These are phyloP conservation scores for Coemansia sp. DNA, from an alignment of 192 early-diverging fungal genomes.

Conservation along the genomic window DNA sequence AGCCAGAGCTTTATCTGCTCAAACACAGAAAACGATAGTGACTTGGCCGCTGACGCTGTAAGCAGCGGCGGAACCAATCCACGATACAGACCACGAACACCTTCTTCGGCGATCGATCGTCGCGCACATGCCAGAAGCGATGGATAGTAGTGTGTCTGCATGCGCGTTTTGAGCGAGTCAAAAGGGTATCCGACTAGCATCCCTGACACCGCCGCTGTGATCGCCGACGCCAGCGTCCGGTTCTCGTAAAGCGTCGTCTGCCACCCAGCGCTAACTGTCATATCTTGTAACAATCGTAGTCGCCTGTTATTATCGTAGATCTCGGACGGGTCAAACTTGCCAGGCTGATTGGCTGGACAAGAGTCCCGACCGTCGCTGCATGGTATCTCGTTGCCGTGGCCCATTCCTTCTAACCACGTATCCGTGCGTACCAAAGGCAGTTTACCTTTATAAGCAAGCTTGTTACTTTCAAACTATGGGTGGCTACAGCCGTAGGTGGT, in stretches of 20 bases:
- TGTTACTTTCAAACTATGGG: not conserved
- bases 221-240: slow-evolving; percentile 68
- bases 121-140: slow-evolving; percentile 76
- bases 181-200: slow-evolving; percentile 79
- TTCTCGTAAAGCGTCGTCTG: slow-evolving; percentile 48
- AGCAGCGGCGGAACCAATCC: slow-evolving; percentile 81
- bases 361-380: not conserved
- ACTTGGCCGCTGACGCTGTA: slow-evolving; percentile 83
- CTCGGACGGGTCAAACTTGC: not conserved
- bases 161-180: slow-evolving; percentile 94
- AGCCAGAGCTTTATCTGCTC: slow-evolving; percentile 66
- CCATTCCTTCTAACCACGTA: not conserved
- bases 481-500: not conserved
- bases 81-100: slow-evolving; percentile 81
- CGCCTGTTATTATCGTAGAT: not conserved
- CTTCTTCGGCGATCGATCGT: slow-evolving; percentile 76
- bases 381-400: slow-evolving; percentile 2
- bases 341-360: slow-evolving; percentile 1
- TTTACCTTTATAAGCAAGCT: not conserved
- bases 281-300: not conserved
- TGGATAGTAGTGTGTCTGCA: slow-evolving; percentile 90
- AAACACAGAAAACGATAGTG: slow-evolving; percentile 90
- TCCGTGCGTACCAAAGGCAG: too few species aligned
- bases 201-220: slow-evolving; percentile 67
- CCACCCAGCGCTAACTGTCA: slow-evolving; percentile 11